Evolutionary conservation across 345 rosid genomes (phyloP).

Genomic region (Eucalyptus polyanthemos): DNA sequence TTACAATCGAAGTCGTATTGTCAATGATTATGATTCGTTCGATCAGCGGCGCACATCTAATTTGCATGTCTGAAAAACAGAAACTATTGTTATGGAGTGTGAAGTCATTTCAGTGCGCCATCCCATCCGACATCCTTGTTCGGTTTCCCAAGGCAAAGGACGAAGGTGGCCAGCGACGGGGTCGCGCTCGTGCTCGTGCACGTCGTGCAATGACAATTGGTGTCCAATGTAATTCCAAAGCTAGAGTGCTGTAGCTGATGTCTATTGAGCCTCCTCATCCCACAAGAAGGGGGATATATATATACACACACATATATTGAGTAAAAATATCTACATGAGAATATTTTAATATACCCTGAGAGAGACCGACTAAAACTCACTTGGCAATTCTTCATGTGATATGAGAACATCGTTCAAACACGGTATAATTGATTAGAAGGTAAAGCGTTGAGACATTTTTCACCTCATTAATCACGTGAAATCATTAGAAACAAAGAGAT

Average conservation of each 20-base stretch:
- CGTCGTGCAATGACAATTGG: not conserved
- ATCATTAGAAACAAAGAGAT: too few relatives aligned
- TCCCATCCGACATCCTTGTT: not conserved
- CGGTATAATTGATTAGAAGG: fast-evolving
- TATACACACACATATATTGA: too few relatives aligned
- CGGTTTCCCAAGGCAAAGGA: not conserved
- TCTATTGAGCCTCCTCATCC: not conserved
- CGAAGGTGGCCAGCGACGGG: not conserved
- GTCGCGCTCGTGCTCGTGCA: not conserved
- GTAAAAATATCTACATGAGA: not conserved
- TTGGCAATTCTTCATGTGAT: not conserved
- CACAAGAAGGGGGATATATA: not conserved
- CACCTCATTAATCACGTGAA: too few relatives aligned
- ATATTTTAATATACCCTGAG: fast-evolving
- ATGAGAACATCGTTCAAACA: fast-evolving
- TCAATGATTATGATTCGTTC: too few relatives aligned
- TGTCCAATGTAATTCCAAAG: not conserved
- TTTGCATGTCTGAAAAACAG: too few relatives aligned
- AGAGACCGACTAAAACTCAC: fast-evolving
- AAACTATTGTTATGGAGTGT: not conserved
- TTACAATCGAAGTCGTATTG: fast-evolving
- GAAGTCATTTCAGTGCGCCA: not conserved
- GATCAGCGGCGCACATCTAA: too few relatives aligned
- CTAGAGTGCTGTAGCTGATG: not conserved
- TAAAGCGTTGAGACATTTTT: not conserved